These are phyloP conservation scores for Lentinula guzmanii DNA, from an alignment of 768 basidiomycete species.

Conservation along the genomic window DNA sequence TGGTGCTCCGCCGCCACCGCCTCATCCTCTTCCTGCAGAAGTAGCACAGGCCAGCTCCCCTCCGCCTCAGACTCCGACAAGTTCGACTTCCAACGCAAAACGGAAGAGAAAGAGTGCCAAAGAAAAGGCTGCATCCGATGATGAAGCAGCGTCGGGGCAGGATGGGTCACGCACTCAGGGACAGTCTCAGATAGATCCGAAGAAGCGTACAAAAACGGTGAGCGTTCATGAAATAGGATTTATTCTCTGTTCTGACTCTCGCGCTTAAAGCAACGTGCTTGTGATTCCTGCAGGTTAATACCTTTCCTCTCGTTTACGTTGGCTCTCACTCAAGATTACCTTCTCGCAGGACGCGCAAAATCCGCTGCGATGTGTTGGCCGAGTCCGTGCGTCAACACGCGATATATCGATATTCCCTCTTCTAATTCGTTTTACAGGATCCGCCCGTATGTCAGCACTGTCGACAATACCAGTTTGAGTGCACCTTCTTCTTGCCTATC, in stretches of 20 bases:
- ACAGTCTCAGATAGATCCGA: conserved; percentile 45
- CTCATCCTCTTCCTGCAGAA: conserved; percentile 33
- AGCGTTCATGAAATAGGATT: conserved; percentile 7
- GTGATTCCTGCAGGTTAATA: conserved; percentile 61
- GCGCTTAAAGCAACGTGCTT: conserved; percentile 57
- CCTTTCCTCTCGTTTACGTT: not conserved
- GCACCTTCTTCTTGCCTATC: conserved; percentile 97
- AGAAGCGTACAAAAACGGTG: conserved; percentile 90
- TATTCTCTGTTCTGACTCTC: conserved; percentile 9
- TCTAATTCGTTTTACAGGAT: conserved; percentile 29
- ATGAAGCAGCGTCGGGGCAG: conserved; percentile 48
- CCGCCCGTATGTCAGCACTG: conserved; percentile 90
- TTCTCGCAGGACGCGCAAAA: conserved; percentile 68
- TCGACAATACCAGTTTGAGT: conserved; percentile 89
- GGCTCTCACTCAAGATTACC: not conserved
- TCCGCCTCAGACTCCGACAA: conserved; percentile 26
- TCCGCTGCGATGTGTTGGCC: conserved; percentile 85
- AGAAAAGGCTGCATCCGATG: conserved; percentile 50
- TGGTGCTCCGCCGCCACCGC: conserved; percentile 34
- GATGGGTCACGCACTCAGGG: conserved; percentile 27
- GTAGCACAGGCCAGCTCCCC: conserved; percentile 6
- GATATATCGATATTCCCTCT: not conserved
- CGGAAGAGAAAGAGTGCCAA: conserved; percentile 59
- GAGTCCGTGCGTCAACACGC: conserved; percentile 33
- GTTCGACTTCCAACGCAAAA: conserved; percentile 38